phyloP scores from a whole-genome alignment of 2,329 filamentous ascomycete genomes.

The Aureobasidium sp. region DNA sequence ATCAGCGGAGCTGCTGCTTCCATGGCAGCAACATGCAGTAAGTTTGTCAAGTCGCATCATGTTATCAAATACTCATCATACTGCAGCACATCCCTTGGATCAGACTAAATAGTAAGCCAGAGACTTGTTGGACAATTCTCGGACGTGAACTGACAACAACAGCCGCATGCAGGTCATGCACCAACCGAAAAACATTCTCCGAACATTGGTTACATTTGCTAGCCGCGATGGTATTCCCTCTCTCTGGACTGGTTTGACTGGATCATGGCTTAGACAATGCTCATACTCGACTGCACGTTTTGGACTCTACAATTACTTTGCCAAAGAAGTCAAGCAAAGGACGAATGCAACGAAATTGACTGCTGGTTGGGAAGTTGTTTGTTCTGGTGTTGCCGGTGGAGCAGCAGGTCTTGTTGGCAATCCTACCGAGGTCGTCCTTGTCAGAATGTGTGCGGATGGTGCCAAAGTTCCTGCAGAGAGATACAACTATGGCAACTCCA shows the following conservation, averaged over 20 bases:
- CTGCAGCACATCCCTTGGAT: slow-evolving; percentile 11
- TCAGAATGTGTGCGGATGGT: slow-evolving; percentile 15
- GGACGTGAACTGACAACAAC: not conserved
- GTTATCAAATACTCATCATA: not conserved
- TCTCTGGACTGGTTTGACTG: slow-evolving; percentile 15
- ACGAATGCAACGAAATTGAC: slow-evolving; percentile 4
- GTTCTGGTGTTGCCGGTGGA: slow-evolving; percentile 10
- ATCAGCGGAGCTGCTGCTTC: slow-evolving; percentile 12
- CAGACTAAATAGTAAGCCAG: slow-evolving; percentile 17
- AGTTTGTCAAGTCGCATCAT: not conserved
- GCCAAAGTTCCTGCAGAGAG: not conserved
- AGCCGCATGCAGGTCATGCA: slow-evolving; percentile 15
- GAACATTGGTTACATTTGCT: slow-evolving; percentile 4
- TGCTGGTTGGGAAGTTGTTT: slow-evolving; percentile 14
- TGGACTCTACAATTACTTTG: slow-evolving; percentile 15
- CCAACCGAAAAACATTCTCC: slow-evolving; percentile 8
- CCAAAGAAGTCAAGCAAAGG: slow-evolving; percentile 10
- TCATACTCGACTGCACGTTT: slow-evolving; percentile 15
- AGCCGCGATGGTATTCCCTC: slow-evolving; percentile 10
- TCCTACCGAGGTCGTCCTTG: slow-evolving; percentile 11
- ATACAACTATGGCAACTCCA: slow-evolving; percentile 13
- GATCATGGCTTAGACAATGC: slow-evolving; percentile 13
- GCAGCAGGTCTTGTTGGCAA: slow-evolving; percentile 11
- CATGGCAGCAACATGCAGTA: slow-evolving; percentile 16
- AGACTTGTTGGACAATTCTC: not conserved